Base-by-base conservation (phyloP, 1,284 basidiomycete genomes). In the Apiotrichum domesticum region DNA sequence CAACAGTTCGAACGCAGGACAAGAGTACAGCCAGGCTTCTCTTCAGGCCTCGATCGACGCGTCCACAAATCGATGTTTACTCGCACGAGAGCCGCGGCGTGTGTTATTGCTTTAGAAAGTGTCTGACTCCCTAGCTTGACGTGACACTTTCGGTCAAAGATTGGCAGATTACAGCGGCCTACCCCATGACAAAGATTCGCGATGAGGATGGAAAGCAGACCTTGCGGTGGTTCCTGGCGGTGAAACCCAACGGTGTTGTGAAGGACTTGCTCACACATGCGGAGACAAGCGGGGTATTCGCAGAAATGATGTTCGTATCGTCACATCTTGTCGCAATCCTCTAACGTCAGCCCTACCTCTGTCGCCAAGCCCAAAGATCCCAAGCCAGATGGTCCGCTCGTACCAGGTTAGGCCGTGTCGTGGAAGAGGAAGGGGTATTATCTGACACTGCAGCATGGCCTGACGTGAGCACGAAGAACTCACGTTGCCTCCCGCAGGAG, bases 181-280 rank as follows among this genome's bases (percentile, higher is more conserved):
- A 75, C 50, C 73, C 73, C 2, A 59, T 62, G 56, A 72, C 71
- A 2, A 59, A 56, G 1, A 59, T 72, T 5, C 43, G 63, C 10
- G 62, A 66, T 13, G 66, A 71, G 39, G 65, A 53, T 3, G 62
- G 58, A 1, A n/a, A 67, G 9, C 66, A 67, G 29, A 47, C 58
- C 7, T 55, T 75, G 14, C 56, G 71, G 35, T 75, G 73, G 73
- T 75, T 73, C 58, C 51, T 71, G 34, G 62, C 66, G 32, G 71
- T 73, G 41, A 62, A 64, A 42, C 62, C 65, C 6, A 63, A 64
- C 8, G 73, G 72, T 5, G 62, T 63, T 3, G 64, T 75, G 34
- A 69, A 71, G 54, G 73, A 75, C 45, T 57, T 73, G 43, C 53
- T 74, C 56, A 68, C 69, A 1, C 69, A 68, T 2, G 68, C 65